Evolutionary conservation across 148 eudicot genomes (phyloP).

Genomic region (Fallopia convolvulus): DNA sequence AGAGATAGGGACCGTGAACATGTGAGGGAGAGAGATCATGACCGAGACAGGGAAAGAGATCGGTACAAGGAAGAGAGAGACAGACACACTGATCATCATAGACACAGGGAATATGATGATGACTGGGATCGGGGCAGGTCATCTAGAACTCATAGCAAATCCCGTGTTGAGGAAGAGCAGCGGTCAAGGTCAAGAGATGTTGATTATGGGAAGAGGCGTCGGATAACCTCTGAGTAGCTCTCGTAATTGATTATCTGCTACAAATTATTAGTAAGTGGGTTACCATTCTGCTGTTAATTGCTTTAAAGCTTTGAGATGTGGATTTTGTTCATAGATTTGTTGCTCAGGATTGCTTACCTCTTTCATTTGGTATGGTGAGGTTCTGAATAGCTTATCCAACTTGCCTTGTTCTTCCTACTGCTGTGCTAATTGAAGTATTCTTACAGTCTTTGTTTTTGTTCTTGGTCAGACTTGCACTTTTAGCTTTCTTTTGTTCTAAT

Average conservation of each 20-base stretch:
- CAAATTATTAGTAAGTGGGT: not conserved
- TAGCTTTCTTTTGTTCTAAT: not conserved
- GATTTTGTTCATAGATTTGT: not conserved
- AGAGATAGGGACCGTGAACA: constrained; percentile 48
- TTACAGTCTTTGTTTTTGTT: not conserved
- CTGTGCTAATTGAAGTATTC: not conserved
- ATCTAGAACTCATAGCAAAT: constrained; percentile 60
- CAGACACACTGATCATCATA: constrained; percentile 61
- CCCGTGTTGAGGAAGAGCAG: constrained; percentile 46
- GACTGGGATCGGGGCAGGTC: constrained; percentile 80
- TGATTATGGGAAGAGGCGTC: constrained; percentile 69
- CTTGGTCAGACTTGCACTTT: not conserved
- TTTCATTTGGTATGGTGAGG: not conserved
- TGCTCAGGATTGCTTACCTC: not conserved
- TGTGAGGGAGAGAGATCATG: constrained; percentile 31
- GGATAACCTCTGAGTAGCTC: constrained; percentile 42
- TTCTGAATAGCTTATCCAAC: not conserved
- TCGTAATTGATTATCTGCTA: not conserved
- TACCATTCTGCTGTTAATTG: not conserved
- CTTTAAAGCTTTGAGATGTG: not conserved
- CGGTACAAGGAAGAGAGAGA: constrained; percentile 63
- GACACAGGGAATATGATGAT: constrained; percentile 62
- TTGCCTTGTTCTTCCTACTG: not conserved
- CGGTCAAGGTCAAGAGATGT: constrained; percentile 67
- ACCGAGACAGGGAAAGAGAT: constrained; percentile 47